phyloP scores from a whole-genome alignment of 768 basidiomycete species.

The Udeniomyces megalosporus region DNA sequence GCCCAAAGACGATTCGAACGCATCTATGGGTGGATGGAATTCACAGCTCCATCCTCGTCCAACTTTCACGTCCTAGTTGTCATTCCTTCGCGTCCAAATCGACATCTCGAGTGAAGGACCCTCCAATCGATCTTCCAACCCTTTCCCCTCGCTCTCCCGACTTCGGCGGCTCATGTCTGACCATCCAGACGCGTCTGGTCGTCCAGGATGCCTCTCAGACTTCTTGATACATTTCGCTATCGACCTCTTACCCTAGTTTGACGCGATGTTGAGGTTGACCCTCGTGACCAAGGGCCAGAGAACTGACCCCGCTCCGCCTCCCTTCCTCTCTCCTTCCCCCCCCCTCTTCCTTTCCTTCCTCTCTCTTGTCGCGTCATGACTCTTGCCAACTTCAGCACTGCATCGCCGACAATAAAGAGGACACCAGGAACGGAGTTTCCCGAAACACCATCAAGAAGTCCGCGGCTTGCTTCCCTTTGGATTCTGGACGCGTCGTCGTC shows the following conservation, averaged over 20 bases:
- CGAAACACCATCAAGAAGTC: slow-evolving; percentile 66
- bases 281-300: not conserved
- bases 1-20: too few relatives aligned
- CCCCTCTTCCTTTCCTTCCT: not conserved
- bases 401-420: slow-evolving; percentile 48
- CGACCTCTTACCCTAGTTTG: too few relatives aligned
- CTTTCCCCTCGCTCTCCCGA: not conserved
- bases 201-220: too few relatives aligned
- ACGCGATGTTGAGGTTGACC: too few relatives aligned
- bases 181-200: not conserved
- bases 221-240: too few relatives aligned
- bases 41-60: not conserved
- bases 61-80: not conserved
- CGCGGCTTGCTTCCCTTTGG: slow-evolving; percentile 22
- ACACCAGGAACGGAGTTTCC: slow-evolving; percentile 56
- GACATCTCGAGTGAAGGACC: not conserved
- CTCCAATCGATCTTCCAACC: not conserved
- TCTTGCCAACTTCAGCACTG: slow-evolving; percentile 42
- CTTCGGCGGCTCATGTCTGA: too few relatives aligned
- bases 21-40: not conserved
- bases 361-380: not conserved
- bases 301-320: not conserved
- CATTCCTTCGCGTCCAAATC: not conserved
- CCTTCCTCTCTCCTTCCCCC: not conserved
- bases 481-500: not conserved